Percentiles rank a stretch among this genome's conserved stretches.
Conservation (phyloP, 495 filamentous ascomycete genomes). For the Astrothelium subdiscretum region DNA sequence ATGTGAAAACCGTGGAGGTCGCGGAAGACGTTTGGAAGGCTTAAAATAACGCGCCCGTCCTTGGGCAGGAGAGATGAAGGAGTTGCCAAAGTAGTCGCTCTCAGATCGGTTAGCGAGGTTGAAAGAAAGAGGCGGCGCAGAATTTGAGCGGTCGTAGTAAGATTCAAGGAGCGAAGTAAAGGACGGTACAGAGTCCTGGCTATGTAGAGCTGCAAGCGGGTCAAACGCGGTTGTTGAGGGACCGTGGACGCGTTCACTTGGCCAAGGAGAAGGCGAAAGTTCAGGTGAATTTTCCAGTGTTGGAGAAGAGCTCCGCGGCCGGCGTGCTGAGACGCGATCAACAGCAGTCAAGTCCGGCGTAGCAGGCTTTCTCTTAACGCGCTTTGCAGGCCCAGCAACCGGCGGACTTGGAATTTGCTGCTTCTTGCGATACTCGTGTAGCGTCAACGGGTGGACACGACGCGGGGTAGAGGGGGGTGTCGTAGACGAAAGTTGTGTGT, state of each 20-base stretch:
- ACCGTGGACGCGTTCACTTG: background rate
- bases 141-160: background rate
- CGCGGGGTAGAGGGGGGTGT: background rate
- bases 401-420: conserved; percentile 18
- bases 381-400: conserved; percentile 7
- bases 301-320: background rate
- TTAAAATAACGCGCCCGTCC: background rate
- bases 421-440: conserved; percentile 25
- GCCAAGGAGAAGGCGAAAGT: background rate
- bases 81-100: background rate
- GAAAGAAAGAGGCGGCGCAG: background rate
- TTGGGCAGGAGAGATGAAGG: background rate
- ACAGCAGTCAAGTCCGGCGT: conserved; percentile 15
- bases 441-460: conserved; percentile 13
- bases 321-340: conserved; percentile 15
- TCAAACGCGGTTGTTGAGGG: background rate
- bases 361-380: conserved; percentile 19
- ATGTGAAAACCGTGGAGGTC: background rate
- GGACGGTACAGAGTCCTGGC: background rate
- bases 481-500: background rate
- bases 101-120: background rate
- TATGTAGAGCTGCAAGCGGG: background rate
- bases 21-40: background rate
- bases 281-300: background rate
- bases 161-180: conserved; percentile 2